Base-by-base conservation (phyloP, 441 rosid species). In the Codiaeum variegatum region DNA sequence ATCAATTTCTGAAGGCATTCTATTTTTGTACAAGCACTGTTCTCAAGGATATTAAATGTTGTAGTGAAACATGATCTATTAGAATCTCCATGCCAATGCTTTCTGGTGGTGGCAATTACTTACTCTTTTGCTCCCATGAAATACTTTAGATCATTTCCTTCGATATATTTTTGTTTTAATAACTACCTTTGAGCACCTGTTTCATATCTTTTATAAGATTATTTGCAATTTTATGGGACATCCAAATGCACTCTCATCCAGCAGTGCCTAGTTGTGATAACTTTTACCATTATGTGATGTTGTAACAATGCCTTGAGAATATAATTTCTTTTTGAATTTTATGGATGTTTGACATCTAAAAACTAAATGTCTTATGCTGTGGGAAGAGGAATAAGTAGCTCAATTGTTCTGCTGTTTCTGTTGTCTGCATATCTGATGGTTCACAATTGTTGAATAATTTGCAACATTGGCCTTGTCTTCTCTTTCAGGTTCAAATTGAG, bases 401-500 rank as follows among this genome's bases (percentile, higher is more conserved):
- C 18, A 69, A 23, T 55, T 42, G 38, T 32, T 51, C 24, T 63
- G n/a, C 21, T 38, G n/a, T 59, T 44, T 63, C 28, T 10, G 11
- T 65, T n/a, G 69, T 34, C 24, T 56, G 54, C 18, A 32, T 28
- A 49, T 36, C 62, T 46, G n/a, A 24, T 49, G 47, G 29, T 32
- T 47, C 67, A 16, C n/a, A 34, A 46, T 11, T 44, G 19, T n/a
- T 76, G 46, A 66, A 55, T 23, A 52, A 66, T 51, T 66, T 2
- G 19, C 66, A 66, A 65, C 31, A 55, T 68, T 51, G 26, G 29
- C 55, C 9, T n/a, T 75, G 34, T 72, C 76, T 75, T 65, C 56
- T 55, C 64, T 83, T 73, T 40, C 84, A 93, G 98, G 87, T 91
- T 90, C 86, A 90, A 90, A 85, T 73, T 93, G 74, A 85, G 93